Evolutionary conservation across 2,329 filamentous ascomycete species (phyloP).

Genomic region (Microcyclospora tardicrescens): DNA sequence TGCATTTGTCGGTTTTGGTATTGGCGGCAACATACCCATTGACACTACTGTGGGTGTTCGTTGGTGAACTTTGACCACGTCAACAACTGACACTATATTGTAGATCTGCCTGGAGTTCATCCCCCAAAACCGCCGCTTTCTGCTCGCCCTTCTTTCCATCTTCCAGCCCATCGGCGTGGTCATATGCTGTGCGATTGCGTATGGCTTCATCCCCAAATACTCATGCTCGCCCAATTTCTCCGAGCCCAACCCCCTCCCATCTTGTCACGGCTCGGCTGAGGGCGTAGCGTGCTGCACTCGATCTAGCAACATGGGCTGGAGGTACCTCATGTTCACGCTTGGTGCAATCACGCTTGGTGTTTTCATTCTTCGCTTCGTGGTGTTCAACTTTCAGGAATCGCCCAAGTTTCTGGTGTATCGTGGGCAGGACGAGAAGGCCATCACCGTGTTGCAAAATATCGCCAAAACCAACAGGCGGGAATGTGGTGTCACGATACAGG

Average conservation of each 20-base stretch:
- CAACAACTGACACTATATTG: too few species aligned
- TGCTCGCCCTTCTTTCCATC: constrained; percentile 40
- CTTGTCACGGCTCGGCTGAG: constrained; percentile 26
- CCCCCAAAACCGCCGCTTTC: constrained; percentile 38
- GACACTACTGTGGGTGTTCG: constrained; percentile 29
- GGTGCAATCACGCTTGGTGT: constrained; percentile 28
- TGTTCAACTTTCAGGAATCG: constrained; percentile 45
- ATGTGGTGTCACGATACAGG: constrained; percentile 23
- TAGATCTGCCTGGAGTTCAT: constrained; percentile 43
- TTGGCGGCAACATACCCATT: constrained; percentile 42
- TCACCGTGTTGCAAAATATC: constrained; percentile 33
- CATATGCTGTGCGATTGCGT: constrained; percentile 38
- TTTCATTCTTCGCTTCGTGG: constrained; percentile 40
- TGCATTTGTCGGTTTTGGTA: constrained; percentile 41
- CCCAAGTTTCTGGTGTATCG: constrained; percentile 46
- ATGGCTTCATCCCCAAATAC: constrained; percentile 40
- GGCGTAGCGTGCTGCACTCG: constrained; percentile 26
- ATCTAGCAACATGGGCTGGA: constrained; percentile 32
- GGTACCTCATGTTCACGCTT: constrained; percentile 31
- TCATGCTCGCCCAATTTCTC: constrained; percentile 40
- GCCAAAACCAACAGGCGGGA: constrained; percentile 29
- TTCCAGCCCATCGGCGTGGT: constrained; percentile 46
- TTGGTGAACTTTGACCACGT: too few species aligned
- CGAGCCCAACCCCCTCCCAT: constrained; percentile 29
- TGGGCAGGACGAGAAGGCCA: constrained; percentile 40